Conservation (phyloP, 352 stramenopile genomes). For the Phytophthora colocasiae region DNA sequence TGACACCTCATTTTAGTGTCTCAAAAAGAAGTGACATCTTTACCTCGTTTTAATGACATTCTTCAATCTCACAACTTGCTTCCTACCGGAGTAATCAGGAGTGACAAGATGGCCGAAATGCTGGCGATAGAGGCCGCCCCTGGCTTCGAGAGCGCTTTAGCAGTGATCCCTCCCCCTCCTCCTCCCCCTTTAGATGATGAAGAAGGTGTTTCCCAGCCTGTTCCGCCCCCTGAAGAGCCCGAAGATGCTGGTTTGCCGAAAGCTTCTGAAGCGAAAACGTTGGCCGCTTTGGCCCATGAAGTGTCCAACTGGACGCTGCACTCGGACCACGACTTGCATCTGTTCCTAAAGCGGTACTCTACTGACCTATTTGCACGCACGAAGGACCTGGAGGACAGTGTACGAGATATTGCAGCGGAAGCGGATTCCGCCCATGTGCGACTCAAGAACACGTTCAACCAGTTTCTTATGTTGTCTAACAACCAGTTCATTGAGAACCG, state of each 20-base stretch:
- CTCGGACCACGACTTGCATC: conserved; percentile 74
- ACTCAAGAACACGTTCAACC: conserved; percentile 86
- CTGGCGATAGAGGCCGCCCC: conserved; percentile 40
- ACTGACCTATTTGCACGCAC: conserved; percentile 65
- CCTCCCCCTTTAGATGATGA: conserved; percentile 10
- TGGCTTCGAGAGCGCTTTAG: conserved; percentile 19
- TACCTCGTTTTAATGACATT: neutral
- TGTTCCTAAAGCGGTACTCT: conserved; percentile 74
- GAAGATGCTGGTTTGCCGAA: conserved; percentile 4
- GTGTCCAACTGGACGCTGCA: conserved; percentile 76
- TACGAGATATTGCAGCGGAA: conserved; percentile 74
- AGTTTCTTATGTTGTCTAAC: conserved; percentile 89
- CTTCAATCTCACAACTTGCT: conserved; percentile 28
- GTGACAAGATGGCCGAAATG: conserved; percentile 35
- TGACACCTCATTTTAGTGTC: neutral
- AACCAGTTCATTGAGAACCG: conserved; percentile 92
- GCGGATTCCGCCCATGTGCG: conserved; percentile 77
- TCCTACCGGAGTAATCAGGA: conserved; percentile 34
- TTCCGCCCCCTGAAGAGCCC: neutral
- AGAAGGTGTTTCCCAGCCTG: neutral
- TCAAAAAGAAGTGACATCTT: too few species aligned
- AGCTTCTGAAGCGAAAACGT: conserved; percentile 43
- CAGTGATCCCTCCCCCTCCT: conserved; percentile 30
- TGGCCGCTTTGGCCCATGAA: conserved; percentile 52
- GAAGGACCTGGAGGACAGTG: conserved; percentile 73